phyloP scores from a whole-genome alignment of 1,139 yeast genomes.

The Suhomyces anneliseae region DNA sequence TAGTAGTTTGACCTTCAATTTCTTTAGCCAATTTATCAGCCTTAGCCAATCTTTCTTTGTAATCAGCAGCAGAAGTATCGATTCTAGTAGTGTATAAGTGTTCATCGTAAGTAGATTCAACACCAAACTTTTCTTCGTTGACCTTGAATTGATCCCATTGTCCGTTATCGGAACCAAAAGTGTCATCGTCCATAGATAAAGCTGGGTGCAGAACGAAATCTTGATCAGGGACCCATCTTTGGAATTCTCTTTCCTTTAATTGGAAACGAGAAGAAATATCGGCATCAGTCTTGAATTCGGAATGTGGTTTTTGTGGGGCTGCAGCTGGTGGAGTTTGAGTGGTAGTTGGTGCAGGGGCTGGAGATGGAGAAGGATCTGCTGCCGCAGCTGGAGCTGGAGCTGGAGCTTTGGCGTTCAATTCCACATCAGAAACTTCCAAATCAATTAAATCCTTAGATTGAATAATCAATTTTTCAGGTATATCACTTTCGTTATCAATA shows the following conservation, averaged over 20 bases:
- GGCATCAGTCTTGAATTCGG: conserved; percentile 72
- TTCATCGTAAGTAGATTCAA: conserved; percentile 85
- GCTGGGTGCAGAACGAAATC: conserved; percentile 23
- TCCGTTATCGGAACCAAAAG: conserved; percentile 23
- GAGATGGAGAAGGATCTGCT: conserved; percentile 2
- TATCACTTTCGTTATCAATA: conserved; percentile 27
- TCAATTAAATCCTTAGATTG: conserved; percentile 65
- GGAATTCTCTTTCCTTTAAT: conserved; percentile 66
- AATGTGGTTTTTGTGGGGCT: conserved; percentile 7
- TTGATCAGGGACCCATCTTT: conserved; percentile 83
- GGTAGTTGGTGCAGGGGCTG: not conserved
- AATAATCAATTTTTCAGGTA: conserved; percentile 51
- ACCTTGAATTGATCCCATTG: conserved; percentile 94
- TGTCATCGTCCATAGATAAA: conserved; percentile 47
- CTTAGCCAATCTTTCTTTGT: conserved; percentile 56
- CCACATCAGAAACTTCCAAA: conserved; percentile 49
- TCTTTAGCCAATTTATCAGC: conserved; percentile 84
- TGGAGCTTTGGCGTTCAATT: conserved; percentile 15
- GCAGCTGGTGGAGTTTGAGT: conserved; percentile 3
- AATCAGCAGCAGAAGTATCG: conserved; percentile 74
- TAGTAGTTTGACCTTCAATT: conserved; percentile 68
- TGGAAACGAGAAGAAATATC: conserved; percentile 63
- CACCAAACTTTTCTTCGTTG: conserved; percentile 85
- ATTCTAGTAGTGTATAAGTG: conserved; percentile 85
- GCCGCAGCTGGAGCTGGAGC: not conserved